A percentile compares a stretch with the other conserved stretches of the same genome.
Conservation (phyloP, 2,329 filamentous ascomycete species). For the Ophiostoma piceae region DNA sequence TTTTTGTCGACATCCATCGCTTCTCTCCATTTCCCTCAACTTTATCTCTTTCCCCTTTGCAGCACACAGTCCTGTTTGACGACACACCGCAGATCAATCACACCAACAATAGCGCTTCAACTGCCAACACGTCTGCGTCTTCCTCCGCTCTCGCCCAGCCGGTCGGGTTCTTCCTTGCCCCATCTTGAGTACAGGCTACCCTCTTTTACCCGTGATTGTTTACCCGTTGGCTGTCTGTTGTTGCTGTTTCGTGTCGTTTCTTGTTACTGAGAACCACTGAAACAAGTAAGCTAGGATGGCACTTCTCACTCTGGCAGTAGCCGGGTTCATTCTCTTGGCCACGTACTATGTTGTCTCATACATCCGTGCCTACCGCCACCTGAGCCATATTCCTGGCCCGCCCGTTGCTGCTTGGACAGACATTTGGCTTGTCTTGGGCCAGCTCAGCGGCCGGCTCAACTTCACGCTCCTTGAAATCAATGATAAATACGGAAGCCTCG, state of each 20-base stretch:
- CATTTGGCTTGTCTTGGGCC: constrained; percentile 33
- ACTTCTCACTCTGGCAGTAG: constrained; percentile 10
- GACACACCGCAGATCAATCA: neutral
- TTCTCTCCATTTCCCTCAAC: neutral
- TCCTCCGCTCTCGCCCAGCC: neutral
- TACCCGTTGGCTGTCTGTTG: neutral
- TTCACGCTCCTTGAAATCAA: constrained; percentile 29
- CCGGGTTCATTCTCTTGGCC: neutral
- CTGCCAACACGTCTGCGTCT: neutral
- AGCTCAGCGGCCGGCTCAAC: constrained; percentile 29
- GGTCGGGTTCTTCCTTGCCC: neutral
- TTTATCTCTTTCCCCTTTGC: neutral
- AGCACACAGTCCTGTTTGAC: neutral
- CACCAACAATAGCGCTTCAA: neutral
- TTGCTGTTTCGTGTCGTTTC: neutral
- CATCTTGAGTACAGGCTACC: neutral
- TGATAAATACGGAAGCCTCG: constrained; percentile 30
- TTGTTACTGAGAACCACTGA: neutral
- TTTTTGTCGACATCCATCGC: constrained; percentile 2
- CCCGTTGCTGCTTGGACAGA: constrained; percentile 31
- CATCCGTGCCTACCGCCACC: constrained; percentile 20
- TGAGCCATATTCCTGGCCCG: constrained; percentile 33
- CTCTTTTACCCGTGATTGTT: neutral
- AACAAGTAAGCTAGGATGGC: neutral
- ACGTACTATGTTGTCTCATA: constrained; percentile 6